These are phyloP conservation scores for Ustilago sp. DNA, from an alignment of 1,284 basidiomycete genomes.

Conservation along the genomic window DNA sequence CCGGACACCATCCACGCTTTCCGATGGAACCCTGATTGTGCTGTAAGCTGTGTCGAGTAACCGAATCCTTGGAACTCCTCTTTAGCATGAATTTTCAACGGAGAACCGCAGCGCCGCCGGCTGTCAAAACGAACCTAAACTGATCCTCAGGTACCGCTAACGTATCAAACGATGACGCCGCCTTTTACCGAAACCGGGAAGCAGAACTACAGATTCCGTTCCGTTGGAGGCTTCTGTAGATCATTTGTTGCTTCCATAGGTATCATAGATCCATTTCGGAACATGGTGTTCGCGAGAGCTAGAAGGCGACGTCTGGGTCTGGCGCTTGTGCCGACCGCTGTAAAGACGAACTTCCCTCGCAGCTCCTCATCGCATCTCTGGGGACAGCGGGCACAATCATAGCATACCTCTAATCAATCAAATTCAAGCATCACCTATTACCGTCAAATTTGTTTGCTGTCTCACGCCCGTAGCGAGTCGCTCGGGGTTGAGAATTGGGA, in stretches of 20 bases:
- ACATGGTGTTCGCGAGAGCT: neutral
- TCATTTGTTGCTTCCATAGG: neutral
- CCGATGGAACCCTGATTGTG: neutral
- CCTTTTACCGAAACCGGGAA: neutral
- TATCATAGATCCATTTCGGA: neutral
- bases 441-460: too few species aligned
- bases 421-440: neutral
- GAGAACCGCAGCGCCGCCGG: constrained; percentile 3
- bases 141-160: constrained; percentile 2
- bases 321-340: neutral
- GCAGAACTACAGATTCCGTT: neutral
- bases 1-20: neutral
- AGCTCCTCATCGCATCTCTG: too few species aligned
- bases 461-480: too few species aligned
- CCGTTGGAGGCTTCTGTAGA: neutral
- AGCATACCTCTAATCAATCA: neutral
- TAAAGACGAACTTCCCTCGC: too few species aligned
- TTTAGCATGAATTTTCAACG: constrained; percentile 3
- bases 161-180: neutral
- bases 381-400: too few species aligned
- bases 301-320: neutral
- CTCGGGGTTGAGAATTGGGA: constrained; percentile 6
- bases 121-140: neutral
- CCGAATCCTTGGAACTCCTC: constrained; percentile 6
- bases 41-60: neutral